A percentile compares a stretch with the other conserved stretches of the same genome.
phyloP scores from a whole-genome alignment of 805 yeast genomes.

The Starmerella bombicola region DNA sequence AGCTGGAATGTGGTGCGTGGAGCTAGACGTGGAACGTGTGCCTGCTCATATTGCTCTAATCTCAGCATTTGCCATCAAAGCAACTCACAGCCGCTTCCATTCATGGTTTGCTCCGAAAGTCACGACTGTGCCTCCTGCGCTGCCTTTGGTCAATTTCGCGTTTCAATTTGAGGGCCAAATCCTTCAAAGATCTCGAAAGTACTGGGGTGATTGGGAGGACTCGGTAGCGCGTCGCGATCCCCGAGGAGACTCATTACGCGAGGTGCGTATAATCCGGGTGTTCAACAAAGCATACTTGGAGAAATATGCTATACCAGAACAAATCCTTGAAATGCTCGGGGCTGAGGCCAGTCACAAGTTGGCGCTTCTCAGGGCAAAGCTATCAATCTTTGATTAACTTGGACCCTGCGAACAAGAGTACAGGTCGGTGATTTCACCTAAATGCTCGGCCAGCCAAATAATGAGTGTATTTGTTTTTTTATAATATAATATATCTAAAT shows the following conservation, averaged over 20 bases:
- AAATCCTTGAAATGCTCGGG: slow-evolving; percentile 10
- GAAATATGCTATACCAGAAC: slow-evolving; percentile 3
- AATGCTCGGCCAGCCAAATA: too few relatives aligned
- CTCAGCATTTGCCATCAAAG: slow-evolving; percentile 23
- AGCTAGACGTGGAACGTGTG: slow-evolving; percentile 21
- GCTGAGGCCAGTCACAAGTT: too few relatives aligned
- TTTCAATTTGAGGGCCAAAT: slow-evolving; percentile 22
- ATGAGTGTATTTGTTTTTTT: too few relatives aligned
- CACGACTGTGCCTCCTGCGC: slow-evolving; percentile 6
- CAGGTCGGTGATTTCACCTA: too few relatives aligned
- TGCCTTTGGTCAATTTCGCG: slow-evolving; percentile 14
- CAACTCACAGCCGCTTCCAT: slow-evolving; percentile 3
- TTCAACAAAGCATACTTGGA: slow-evolving; percentile 10
- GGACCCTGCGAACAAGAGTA: too few relatives aligned
- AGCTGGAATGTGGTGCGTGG: slow-evolving; percentile 21
- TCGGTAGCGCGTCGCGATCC: background rate
- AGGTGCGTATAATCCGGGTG: slow-evolving; percentile 4
- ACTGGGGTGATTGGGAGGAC: slow-evolving; percentile 22
- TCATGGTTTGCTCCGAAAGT: slow-evolving; percentile 10
- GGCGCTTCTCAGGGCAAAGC: too few relatives aligned
- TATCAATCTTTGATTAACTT: too few relatives aligned
- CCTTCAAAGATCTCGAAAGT: slow-evolving; percentile 13
- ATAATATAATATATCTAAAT: too few relatives aligned
- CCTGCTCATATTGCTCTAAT: slow-evolving; percentile 22
- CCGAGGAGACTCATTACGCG: background rate